Conservation (phyloP, 345 rosid genomes). For the Pistacia atlantica region DNA sequence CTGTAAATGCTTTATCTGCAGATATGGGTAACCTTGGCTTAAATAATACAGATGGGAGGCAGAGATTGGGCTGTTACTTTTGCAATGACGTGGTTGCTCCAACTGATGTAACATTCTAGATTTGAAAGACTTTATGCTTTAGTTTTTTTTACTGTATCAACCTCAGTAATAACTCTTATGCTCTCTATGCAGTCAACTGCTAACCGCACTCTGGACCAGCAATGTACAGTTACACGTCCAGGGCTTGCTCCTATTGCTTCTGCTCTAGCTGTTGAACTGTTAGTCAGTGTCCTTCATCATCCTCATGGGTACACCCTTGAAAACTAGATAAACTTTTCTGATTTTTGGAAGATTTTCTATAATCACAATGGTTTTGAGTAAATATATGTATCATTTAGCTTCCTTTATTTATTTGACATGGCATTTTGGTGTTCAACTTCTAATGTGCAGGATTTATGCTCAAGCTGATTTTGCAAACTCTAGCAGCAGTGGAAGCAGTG, state of each 20-base stretch:
- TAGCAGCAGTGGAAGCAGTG: slow-evolving; percentile 40
- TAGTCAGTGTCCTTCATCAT: slow-evolving; percentile 81
- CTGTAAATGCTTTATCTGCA: slow-evolving; percentile 33
- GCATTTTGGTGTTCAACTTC: slow-evolving; percentile 11
- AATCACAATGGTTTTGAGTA: background rate
- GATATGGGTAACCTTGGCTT: slow-evolving; percentile 44
- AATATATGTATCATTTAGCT: slow-evolving; percentile 2
- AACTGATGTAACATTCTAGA: slow-evolving; percentile 68
- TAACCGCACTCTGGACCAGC: slow-evolving; percentile 93
- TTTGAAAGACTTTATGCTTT: slow-evolving; percentile 6
- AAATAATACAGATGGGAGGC: slow-evolving; percentile 34
- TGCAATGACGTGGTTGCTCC: slow-evolving; percentile 98
- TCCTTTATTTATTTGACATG: slow-evolving; percentile 3
- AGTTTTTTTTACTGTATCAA: slow-evolving; percentile 9
- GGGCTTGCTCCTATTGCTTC: slow-evolving; percentile 97
- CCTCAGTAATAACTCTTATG: slow-evolving; percentile 11
- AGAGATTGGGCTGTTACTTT: slow-evolving; percentile 95
- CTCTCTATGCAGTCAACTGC: slow-evolving; percentile 74
- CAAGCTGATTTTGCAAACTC: slow-evolving; percentile 61
- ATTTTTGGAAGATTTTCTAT: slow-evolving; percentile 6
- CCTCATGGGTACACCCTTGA: slow-evolving; percentile 66
- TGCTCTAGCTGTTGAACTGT: slow-evolving; percentile 85
- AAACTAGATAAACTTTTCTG: background rate
- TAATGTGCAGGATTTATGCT: slow-evolving; percentile 57
- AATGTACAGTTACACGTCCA: slow-evolving; percentile 97